These are phyloP conservation scores for Cylindrotheca closterium DNA, from an alignment of 108 stramenopile species.

Conservation along the genomic window DNA sequence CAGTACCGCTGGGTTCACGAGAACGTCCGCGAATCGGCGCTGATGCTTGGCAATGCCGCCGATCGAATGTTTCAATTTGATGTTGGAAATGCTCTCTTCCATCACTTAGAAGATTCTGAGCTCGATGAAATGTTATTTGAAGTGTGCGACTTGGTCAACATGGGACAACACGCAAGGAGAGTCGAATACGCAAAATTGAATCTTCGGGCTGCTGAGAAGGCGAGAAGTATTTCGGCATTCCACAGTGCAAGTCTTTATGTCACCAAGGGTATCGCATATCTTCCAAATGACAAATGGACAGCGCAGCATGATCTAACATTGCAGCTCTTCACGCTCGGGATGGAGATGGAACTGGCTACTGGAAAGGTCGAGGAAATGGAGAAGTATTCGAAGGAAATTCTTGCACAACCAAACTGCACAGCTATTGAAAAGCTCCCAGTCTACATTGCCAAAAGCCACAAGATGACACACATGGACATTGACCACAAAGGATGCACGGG, in stretches of 20 bases:
- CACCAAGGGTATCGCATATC: constrained; percentile 13
- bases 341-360: constrained; percentile 8
- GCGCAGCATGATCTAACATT: constrained; percentile 8
- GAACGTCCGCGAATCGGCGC: constrained; percentile 26
- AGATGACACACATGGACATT: neutral
- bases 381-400: neutral
- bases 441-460: constrained; percentile 1
- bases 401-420: constrained; percentile 1
- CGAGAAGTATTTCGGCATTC: constrained; percentile 25
- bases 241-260: constrained; percentile 17
- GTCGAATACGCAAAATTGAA: constrained; percentile 8
- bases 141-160: constrained; percentile 14
- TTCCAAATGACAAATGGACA: constrained; percentile 11
- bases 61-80: neutral
- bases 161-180: neutral
- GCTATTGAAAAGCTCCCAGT: constrained; percentile 13
- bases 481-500: neutral
- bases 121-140: constrained; percentile 2
- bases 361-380: constrained; percentile 24
- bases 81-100: constrained; percentile 6
- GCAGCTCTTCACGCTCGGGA: constrained; percentile 7
- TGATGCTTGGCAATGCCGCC: constrained; percentile 2
- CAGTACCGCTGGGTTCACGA: constrained; percentile 22
- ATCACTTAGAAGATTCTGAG: constrained; percentile 1
- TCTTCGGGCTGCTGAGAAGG: constrained; percentile 16